phyloP scores from a whole-genome alignment of 2,329 filamentous ascomycete genomes.

The Cordyceps militaris region DNA sequence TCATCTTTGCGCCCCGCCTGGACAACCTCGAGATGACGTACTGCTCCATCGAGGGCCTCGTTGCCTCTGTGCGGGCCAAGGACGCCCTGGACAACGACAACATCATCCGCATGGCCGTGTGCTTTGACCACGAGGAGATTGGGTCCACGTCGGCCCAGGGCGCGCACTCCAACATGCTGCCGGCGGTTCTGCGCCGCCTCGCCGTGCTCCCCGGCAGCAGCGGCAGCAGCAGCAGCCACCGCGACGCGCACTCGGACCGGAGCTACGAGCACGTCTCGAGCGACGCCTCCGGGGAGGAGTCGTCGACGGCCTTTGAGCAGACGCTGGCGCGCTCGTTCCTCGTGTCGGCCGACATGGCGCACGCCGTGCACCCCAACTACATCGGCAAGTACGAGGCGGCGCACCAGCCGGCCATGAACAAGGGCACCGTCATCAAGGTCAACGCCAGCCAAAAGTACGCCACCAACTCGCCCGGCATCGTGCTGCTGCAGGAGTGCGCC shows the following conservation, averaged over 20 bases:
- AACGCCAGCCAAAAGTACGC: conserved; percentile 97
- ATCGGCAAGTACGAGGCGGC: conserved; percentile 82
- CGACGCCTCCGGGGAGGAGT: conserved; percentile 50
- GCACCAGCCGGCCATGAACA: conserved; percentile 92
- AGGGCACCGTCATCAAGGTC: conserved; percentile 93
- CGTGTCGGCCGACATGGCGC: conserved; percentile 94
- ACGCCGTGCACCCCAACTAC: conserved; percentile 94
- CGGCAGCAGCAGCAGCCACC: conserved; percentile 48
- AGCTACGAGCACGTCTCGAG: conserved; percentile 50
- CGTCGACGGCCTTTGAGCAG: conserved; percentile 88
- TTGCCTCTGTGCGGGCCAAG: conserved; percentile 63
- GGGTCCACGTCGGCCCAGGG: conserved; percentile 89
- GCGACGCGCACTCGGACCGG: conserved; percentile 59
- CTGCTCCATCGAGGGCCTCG: conserved; percentile 79
- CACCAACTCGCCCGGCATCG: conserved; percentile 92
- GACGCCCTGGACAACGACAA: conserved; percentile 65
- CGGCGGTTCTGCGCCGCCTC: conserved; percentile 77
- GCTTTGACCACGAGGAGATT: conserved; percentile 98
- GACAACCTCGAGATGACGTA: conserved; percentile 97
- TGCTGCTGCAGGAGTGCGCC: conserved; percentile 83
- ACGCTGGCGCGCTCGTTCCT: conserved; percentile 87
- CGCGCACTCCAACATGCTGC: conserved; percentile 85
- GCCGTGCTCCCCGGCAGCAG: conserved; percentile 66
- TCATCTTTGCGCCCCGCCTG: conserved; percentile 91
- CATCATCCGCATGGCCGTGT: conserved; percentile 82